Conservation (phyloP, 768 basidiomycete genomes). For the Mycena indigotica region DNA sequence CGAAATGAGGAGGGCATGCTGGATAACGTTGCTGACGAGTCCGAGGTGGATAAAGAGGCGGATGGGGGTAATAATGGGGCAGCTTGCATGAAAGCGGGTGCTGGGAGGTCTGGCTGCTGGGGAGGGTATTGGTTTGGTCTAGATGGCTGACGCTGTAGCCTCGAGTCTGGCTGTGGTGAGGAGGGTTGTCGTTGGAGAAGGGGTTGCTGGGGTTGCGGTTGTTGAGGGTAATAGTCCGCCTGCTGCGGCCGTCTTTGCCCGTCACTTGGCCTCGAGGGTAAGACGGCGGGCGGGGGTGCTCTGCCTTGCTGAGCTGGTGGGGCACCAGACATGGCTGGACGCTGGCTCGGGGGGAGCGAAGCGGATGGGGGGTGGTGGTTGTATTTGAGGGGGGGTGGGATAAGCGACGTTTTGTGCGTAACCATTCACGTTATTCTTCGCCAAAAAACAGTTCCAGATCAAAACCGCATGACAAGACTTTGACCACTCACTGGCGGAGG, state of each 20-base stretch:
- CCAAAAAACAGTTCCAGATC: conserved; percentile 5
- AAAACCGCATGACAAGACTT: neutral
- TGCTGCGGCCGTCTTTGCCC: neutral
- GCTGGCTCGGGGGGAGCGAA: neutral
- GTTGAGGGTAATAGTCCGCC: neutral
- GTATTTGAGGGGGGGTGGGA: conserved; percentile 1
- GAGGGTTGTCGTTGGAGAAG: conserved; percentile 2
- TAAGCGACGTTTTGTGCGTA: conserved; percentile 1
- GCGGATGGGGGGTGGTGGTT: neutral
- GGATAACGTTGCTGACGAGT: conserved; percentile 10
- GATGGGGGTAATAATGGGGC: neutral
- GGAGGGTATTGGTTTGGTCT: conserved; percentile 1
- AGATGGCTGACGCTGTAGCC: conserved; percentile 9
- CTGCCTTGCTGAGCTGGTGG: neutral
- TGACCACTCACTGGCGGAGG: neutral
- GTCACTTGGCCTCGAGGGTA: neutral
- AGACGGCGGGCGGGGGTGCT: neutral
- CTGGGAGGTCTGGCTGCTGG: neutral
- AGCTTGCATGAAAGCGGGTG: neutral
- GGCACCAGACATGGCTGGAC: neutral
- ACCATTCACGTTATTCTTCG: conserved; percentile 13
- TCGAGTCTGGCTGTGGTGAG: neutral
- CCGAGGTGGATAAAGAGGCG: neutral
- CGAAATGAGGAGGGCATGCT: neutral
- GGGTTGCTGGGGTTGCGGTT: neutral